phyloP scores from a whole-genome alignment of 179 eudicot genomes.

The Amaranthus tricolor region DNA sequence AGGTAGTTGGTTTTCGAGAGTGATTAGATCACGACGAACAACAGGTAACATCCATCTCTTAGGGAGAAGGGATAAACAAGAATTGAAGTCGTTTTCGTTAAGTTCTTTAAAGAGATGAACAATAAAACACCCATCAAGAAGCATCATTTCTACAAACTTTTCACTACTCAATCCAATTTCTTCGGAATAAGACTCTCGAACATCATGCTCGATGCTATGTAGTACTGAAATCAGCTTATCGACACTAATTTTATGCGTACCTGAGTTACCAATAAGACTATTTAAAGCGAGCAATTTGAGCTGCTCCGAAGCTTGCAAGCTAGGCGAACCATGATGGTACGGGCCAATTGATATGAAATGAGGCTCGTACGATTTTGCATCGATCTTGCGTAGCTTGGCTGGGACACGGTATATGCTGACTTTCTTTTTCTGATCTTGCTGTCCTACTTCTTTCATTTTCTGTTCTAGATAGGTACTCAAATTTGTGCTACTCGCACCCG shows the following conservation, averaged over 20 bases:
- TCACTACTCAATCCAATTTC: conserved; percentile 12
- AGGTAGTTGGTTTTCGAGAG: conserved; percentile 27
- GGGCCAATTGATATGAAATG: conserved; percentile 26
- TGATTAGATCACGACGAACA: conserved; percentile 26
- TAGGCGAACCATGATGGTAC: conserved; percentile 10
- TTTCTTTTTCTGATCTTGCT: not conserved
- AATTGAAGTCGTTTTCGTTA: not conserved
- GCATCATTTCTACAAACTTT: conserved; percentile 24
- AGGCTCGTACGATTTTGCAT: conserved; percentile 10
- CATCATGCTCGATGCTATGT: not conserved
- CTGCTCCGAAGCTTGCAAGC: conserved; percentile 10
- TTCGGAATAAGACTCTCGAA: not conserved
- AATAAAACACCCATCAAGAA: conserved; percentile 28
- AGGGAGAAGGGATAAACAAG: conserved; percentile 14
- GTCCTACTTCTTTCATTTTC: not conserved
- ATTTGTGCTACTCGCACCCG: not conserved
- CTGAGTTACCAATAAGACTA: conserved; percentile 4
- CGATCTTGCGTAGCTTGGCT: not conserved
- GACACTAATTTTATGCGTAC: not conserved
- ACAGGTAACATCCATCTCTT: conserved; percentile 34
- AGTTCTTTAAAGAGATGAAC: conserved; percentile 21
- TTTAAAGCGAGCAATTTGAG: conserved; percentile 14
- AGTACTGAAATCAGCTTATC: not conserved
- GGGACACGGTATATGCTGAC: conserved; percentile 23
- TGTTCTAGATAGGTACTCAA: conserved; percentile 5